Evolutionary conservation across 345 rosid genomes (phyloP), one percentile per base, ranked within the genome.

Genomic region (Camelina sativa): DNA sequence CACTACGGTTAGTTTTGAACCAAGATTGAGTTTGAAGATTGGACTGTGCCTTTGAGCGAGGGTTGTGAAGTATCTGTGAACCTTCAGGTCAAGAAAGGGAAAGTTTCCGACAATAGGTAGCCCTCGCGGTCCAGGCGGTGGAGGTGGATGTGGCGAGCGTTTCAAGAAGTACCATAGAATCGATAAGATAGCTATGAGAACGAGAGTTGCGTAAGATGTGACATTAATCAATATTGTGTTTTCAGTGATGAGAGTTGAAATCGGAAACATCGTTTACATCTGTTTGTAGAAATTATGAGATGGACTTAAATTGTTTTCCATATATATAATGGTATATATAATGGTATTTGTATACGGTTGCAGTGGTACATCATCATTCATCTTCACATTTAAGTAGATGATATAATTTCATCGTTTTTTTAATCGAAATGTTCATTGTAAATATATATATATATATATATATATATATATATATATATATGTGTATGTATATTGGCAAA

Each of bases 91-190:
- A 40, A 87, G 78, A 78, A 77, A 85, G 2, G 82, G 86, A 16
- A 87, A 78, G 84, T 74, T 76, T 20, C 89, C 89, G 57, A 87
- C 69, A 0, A 87, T 5, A 0, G 88, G 88, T 28, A 87, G 56
- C 19, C 91, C 86, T 6, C 16, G 54, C 0, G 89, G 89, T 35
- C 91, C 89, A 0, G 89, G 89, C 0, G 87, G 87, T 12, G 75
- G 67, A 58, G 61, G 67, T 4, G 67, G 78, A 19, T 37, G 12
- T 15, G 71, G 59, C 4, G 28, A 19, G 41, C 58, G 35, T 53
- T 69, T 76, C 43, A n/a, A 32, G 15, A 43, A 11, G 11, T 12
- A 22, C 79, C 70, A 69, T 0, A 53, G 6, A 54, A 62, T 1
- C 2, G 74, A 20, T 7, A 76, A 53, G 51, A 68, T 43, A 2